Base-by-base conservation (phyloP, 148 eudicot genomes). In the Limonium bicolor region DNA sequence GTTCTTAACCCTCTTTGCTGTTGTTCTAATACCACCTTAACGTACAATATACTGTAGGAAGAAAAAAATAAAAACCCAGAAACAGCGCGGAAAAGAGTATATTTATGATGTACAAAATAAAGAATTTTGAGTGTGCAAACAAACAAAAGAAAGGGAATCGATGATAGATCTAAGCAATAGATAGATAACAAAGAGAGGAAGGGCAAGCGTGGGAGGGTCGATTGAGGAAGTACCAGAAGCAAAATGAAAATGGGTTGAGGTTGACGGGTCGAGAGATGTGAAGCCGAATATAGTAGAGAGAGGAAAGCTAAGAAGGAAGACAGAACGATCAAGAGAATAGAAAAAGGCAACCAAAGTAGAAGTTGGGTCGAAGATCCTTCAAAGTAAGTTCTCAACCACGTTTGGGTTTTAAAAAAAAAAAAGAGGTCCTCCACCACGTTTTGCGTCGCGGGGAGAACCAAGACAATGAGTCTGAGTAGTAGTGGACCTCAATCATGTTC, bases 351-450 rank as follows among this genome's bases (percentile, higher is more conserved):
- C 3, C 15, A 6, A 38, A 38, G 20, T 6, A 38, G 6, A 20
- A 5, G 17, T 17, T 13, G 6, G 14, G 5, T 14, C 19, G 2
- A 41, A 41, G 46, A 41, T 43, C 48, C 31, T 43, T 43, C 48
- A 43, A 43, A 31, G 48, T 43, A 43, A 43, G 30, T 43, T 43
- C 48, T n/a, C 27, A 31, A 43, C 7, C 48, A 43, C 8, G 31
- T 25, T 6, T 8, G 14, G 27, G n/a, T n/a, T n/a, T n/a, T n/a
- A n/a, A n/a, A n/a, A n/a, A n/a, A n/a, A n/a, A n/a, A n/a, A n/a
- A n/a, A n/a, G n/a, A n/a, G n/a, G n/a, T n/a, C n/a, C n/a, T n/a
- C n/a, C n/a, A n/a, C n/a, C n/a, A n/a, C n/a, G n/a, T n/a, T n/a
- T n/a, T n/a, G n/a, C n/a, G n/a, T n/a, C n/a, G n/a, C n/a, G n/a